Conservation (phyloP, 495 filamentous ascomycete genomes). For the Penicillium chermesinum region DNA sequence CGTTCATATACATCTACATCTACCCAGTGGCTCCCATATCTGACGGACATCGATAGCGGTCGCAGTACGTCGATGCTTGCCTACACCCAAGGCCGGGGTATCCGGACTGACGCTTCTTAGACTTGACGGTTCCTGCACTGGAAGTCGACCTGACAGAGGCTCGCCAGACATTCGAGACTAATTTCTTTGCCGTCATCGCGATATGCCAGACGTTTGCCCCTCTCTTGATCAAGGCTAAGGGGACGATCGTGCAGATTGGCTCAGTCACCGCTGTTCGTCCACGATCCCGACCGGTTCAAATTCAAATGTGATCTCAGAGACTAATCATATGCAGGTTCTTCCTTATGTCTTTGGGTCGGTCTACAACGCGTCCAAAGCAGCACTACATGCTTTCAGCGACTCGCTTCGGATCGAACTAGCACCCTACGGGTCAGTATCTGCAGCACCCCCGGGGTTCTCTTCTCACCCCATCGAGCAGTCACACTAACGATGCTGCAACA, state of each 20-base stretch:
- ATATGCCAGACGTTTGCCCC: constrained; percentile 57
- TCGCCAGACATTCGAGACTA: constrained; percentile 50
- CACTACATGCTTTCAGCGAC: constrained; percentile 55
- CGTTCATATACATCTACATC: constrained; percentile 13
- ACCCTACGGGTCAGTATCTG: constrained; percentile 35
- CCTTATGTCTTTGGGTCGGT: constrained; percentile 52
- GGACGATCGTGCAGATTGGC: constrained; percentile 59
- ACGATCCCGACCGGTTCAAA: not conserved
- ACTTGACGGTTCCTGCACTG: constrained; percentile 59
- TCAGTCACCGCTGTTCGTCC: constrained; percentile 46
- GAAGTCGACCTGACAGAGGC: constrained; percentile 51
- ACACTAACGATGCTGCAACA: no score
- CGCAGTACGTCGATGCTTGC: constrained; percentile 27
- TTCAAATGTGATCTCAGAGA: not conserved
- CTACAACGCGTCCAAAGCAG: constrained; percentile 63
- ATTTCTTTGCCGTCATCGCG: constrained; percentile 54
- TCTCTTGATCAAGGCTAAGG: constrained; percentile 52
- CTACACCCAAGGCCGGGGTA: not conserved
- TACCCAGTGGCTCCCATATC: constrained; percentile 29
- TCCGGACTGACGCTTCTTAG: constrained; percentile 17
- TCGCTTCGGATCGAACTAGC: constrained; percentile 53
- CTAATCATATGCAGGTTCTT: constrained; percentile 33
- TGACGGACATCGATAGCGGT: no score
- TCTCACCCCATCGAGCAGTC: no score
- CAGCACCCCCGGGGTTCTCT: no score